A percentile compares a stretch with the other conserved stretches of the same genome.
These are phyloP conservation scores for Lichtheimia hyalospora DNA, from an alignment of 371 early-diverging fungal species.

Conservation along the genomic window DNA sequence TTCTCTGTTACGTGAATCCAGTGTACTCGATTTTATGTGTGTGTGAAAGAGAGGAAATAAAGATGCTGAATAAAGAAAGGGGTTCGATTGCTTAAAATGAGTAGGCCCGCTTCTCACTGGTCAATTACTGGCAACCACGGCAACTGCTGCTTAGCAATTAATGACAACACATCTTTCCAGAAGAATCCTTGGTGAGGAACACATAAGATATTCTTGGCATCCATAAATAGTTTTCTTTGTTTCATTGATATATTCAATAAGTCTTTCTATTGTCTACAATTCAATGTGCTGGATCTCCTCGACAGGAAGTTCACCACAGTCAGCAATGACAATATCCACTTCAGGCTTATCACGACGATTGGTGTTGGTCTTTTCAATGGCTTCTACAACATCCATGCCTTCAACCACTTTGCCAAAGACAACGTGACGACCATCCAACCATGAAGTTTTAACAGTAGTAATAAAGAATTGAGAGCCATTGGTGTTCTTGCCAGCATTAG, in stretches of 20 bases:
- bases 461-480: conserved; percentile 99
- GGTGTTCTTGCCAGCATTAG: conserved; percentile 91
- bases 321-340: conserved; percentile 62
- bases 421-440: conserved; percentile 88
- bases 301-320: conserved; percentile 74
- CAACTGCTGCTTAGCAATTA: no score
- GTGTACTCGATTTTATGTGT: background rate
- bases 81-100: no score
- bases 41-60: background rate
- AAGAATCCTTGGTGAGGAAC: no score
- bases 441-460: conserved; percentile 75
- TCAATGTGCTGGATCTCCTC: conserved; percentile 46
- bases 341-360: conserved; percentile 61
- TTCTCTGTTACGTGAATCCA: conserved; percentile 11
- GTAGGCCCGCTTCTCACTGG: no score
- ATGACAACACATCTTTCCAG: no score
- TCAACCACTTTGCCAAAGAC: conserved; percentile 89
- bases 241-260: no score
- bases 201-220: no score
- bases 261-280: conserved; percentile 20
- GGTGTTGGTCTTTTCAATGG: conserved; percentile 64
- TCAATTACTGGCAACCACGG: no score
- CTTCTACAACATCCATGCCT: conserved; percentile 74
- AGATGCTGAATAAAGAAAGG: background rate
- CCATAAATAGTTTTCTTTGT: no score